phyloP scores from a whole-genome alignment of 169 alveolate species.

The Babesia sp. region DNA sequence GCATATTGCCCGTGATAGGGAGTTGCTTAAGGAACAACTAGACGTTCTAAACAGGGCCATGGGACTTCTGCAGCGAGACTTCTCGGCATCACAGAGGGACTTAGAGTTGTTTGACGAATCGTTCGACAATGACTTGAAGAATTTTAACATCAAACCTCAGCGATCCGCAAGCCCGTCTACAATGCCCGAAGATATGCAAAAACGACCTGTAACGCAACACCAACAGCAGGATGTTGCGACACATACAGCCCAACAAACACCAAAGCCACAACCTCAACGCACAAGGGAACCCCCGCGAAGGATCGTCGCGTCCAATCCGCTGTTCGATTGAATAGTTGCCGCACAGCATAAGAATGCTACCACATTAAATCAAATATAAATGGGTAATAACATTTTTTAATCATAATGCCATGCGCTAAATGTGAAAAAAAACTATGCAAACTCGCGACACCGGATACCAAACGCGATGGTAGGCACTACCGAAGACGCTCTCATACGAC shows the following conservation, averaged over 20 bases:
- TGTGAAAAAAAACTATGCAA: slow-evolving; percentile 73
- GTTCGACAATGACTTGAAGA: slow-evolving; percentile 41
- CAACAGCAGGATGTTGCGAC: neutral
- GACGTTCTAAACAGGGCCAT: slow-evolving; percentile 80
- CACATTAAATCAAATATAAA: neutral
- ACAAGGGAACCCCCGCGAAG: slow-evolving; percentile 14
- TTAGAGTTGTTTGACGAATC: slow-evolving; percentile 42
- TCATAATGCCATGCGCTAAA: slow-evolving; percentile 78
- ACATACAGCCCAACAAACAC: neutral
- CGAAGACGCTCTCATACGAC: neutral
- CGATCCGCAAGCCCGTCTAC: slow-evolving; percentile 11
- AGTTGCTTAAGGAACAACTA: slow-evolving; percentile 69
- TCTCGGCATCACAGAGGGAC: slow-evolving; percentile 22
- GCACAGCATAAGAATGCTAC: neutral
- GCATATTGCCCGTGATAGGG: slow-evolving; percentile 82
- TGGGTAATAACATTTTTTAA: neutral
- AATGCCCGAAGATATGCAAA: neutral
- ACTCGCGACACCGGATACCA: slow-evolving; percentile 78
- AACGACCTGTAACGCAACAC: neutral
- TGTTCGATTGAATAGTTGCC: slow-evolving; percentile 17
- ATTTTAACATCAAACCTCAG: slow-evolving; percentile 30
- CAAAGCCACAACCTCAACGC: slow-evolving; percentile 18
- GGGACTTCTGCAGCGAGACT: slow-evolving; percentile 75
- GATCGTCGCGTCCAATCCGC: slow-evolving; percentile 27
- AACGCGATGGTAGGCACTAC: slow-evolving; percentile 59